These are phyloP conservation scores for Aureobasidium sp. DNA, from an alignment of 2,329 filamentous ascomycete genomes.

Conservation along the genomic window DNA sequence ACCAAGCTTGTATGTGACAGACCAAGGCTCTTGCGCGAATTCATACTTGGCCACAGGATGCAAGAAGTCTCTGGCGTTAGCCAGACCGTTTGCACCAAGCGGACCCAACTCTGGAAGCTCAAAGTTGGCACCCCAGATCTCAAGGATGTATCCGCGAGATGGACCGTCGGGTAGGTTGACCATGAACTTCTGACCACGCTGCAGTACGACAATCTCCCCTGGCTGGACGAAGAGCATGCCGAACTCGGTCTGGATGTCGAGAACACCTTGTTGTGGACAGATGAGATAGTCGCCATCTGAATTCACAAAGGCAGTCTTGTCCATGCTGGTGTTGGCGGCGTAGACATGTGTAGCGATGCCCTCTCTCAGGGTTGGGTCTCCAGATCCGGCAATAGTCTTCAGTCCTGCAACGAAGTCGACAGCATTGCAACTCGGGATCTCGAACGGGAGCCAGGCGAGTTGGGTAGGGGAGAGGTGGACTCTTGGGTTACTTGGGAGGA, in stretches of 20 bases:
- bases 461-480: not conserved
- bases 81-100: not conserved
- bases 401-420: not conserved
- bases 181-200: not conserved
- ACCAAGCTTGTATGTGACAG: slow-evolving; percentile 32
- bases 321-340: not conserved
- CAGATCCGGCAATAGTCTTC: not conserved
- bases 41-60: slow-evolving; percentile 33
- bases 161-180: not conserved
- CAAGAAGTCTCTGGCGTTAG: slow-evolving; percentile 16
- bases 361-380: not conserved
- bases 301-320: not conserved
- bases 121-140: not conserved
- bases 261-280: not conserved
- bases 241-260: not conserved
- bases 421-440: not conserved
- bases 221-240: not conserved
- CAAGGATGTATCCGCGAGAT: not conserved
- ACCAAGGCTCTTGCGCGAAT: slow-evolving; percentile 29
- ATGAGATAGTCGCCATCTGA: not conserved
- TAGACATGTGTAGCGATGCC: not conserved
- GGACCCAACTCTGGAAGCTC: not conserved
- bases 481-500: not conserved
- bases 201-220: not conserved
- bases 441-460: not conserved